These are phyloP conservation scores for Luvunga scandens DNA, from an alignment of 345 rosid genomes.

Conservation along the genomic window DNA sequence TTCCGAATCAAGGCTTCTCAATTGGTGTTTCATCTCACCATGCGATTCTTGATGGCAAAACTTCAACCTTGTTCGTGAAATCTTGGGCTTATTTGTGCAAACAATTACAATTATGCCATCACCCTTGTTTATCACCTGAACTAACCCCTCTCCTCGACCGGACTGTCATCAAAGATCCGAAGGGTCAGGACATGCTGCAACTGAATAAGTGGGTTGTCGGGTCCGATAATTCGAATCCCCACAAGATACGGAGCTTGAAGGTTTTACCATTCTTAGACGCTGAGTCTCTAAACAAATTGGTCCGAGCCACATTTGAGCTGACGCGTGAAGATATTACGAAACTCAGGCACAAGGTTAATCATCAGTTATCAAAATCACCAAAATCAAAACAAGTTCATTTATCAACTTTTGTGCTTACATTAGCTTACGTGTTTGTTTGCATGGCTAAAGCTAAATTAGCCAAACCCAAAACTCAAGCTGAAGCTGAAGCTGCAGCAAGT, in stretches of 20 bases:
- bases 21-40: too few relatives aligned
- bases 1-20: constrained; percentile 17
- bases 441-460: constrained; percentile 17
- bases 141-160: constrained; percentile 12
- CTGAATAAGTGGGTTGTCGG: not conserved
- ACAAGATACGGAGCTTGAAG: constrained; percentile 12
- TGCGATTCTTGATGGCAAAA: too few relatives aligned
- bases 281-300: not conserved
- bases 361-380: not conserved
- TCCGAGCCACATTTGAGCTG: constrained; percentile 20
- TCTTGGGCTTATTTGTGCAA: constrained; percentile 22
- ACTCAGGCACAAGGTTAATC: constrained; percentile 1
- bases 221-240: not conserved
- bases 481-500: too few relatives aligned
- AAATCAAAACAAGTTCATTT: constrained; percentile 9
- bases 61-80: not conserved
- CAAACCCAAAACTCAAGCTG: not conserved
- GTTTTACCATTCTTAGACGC: not conserved
- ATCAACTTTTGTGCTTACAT: constrained; percentile 25
- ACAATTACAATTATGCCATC: not conserved
- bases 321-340: not conserved
- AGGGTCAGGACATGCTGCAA: not conserved
- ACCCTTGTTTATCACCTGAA: not conserved
- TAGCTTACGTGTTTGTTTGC: constrained; percentile 19
- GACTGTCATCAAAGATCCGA: too few relatives aligned